Percentiles rank a stretch among this genome's conserved stretches.
phyloP scores from a whole-genome alignment of 192 early-diverging fungal genomes.

The Gamsiella multidivaricata region DNA sequence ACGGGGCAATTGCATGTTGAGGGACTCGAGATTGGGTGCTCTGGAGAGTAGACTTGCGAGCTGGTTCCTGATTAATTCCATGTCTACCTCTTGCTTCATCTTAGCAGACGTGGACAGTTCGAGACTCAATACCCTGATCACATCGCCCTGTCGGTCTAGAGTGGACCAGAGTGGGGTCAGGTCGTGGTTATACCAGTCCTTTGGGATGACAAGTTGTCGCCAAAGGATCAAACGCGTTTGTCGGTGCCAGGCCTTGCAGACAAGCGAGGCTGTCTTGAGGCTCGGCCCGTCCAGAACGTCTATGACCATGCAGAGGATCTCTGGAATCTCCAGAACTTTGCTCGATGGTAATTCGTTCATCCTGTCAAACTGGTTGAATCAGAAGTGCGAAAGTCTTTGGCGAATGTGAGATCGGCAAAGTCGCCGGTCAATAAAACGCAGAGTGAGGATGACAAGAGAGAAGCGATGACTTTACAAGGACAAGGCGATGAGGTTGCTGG shows the following conservation, averaged over 20 bases:
- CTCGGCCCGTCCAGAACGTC: not conserved
- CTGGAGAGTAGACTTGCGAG: conserved; percentile 18
- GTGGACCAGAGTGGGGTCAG: conserved; percentile 24
- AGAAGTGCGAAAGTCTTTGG: no score
- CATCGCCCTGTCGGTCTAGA: conserved; percentile 25
- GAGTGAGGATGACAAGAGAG: not conserved
- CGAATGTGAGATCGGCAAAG: no score
- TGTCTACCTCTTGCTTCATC: not conserved
- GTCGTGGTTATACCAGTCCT: conserved; percentile 37
- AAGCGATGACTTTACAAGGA: no score
- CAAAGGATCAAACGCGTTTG: conserved; percentile 3
- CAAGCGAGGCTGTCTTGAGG: conserved; percentile 17
- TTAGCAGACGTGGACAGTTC: conserved; percentile 13
- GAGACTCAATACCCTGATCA: conserved; percentile 3
- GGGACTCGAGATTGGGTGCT: conserved; percentile 28
- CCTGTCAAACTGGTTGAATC: not conserved
- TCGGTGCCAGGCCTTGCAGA: conserved; percentile 27
- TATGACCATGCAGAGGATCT: conserved; percentile 36
- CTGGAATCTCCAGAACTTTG: conserved; percentile 34
- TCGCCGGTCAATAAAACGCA: no score
- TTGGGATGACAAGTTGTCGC: conserved; percentile 29
- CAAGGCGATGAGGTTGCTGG: no score
- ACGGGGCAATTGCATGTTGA: conserved; percentile 24
- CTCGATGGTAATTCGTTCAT: conserved; percentile 23
- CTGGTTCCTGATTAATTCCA: conserved; percentile 4